Evolutionary conservation across 2,329 filamentous ascomycete species (phyloP), one percentile per base, ranked within the genome.

Genomic region (Penicillium sp.): DNA sequence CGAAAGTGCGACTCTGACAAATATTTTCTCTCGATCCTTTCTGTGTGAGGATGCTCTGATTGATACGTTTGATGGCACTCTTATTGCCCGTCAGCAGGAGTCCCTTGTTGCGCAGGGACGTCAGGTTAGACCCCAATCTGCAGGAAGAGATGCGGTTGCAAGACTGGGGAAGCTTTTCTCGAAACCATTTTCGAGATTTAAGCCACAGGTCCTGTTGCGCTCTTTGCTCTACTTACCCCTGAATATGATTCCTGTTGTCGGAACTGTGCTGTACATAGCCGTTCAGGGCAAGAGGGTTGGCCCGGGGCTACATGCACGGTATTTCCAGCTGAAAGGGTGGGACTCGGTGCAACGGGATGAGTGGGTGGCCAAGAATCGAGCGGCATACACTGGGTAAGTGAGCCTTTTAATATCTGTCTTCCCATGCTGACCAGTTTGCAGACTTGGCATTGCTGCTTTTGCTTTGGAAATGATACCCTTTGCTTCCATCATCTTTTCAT

Each of bases 241-340:
- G 59, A 98, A 97, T 78, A 92, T 96, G 71, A 92, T 98, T 52
- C 93, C 93, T 0, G 83, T 97, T 0, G 85, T 96, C 19, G 93
- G 93, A 6, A 96, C 93, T 0, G 78, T 87, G 8, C 78, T 92
- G 5, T 98, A 96, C 73, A 83, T 97, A 33, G 72, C 89, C 27
- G 72, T 96, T 16, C 91, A 96, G 74, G 89, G 88, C 74, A 74
- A 73, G 66, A 79, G 78, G 56, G 71, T 77, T 26, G 85, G 82
- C 2, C 84, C 85, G 41, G 77, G 77, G 1, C 79, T 80, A 37
- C 82, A 85, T 68, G 71, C 74, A 3, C 73, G 95, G 76, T 97
- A 96, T 76, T 97, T 96, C 73, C 90, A 96, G 78, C 82, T 98
- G 60, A 98, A 97, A 78, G 84, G 85, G 48, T 96, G 91, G 91